Conservation (phyloP, 2,329 filamentous ascomycete species). For the Malbranchea zuffiana region DNA sequence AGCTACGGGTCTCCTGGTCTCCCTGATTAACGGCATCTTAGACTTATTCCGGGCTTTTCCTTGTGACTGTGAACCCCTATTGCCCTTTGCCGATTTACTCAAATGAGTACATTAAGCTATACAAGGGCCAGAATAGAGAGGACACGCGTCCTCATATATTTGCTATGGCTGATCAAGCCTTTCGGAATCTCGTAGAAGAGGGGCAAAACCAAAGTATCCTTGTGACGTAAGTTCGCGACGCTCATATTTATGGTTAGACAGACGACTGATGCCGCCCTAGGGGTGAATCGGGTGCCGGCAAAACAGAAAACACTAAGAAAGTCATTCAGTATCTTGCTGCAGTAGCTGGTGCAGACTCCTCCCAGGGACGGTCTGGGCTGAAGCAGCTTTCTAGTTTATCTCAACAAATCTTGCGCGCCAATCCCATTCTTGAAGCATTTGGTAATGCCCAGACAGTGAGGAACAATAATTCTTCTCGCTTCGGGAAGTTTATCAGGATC, state of each 20-base stretch:
- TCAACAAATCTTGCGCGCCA: conserved; percentile 89
- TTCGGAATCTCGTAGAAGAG: conserved; percentile 89
- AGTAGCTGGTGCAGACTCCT: conserved; percentile 73
- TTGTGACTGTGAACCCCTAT: conserved; percentile 96
- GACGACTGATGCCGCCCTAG: conserved; percentile 22
- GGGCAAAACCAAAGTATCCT: conserved; percentile 94
- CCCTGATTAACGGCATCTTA: conserved; percentile 26
- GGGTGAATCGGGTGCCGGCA: conserved; percentile 93
- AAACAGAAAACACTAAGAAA: conserved; percentile 99
- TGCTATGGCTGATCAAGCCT: conserved; percentile 93
- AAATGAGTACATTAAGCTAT: conserved; percentile 97
- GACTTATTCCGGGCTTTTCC: conserved; percentile 92
- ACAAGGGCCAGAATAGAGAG: conserved; percentile 79
- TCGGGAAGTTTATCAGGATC: conserved; percentile 97
- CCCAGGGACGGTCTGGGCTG: conserved; percentile 48
- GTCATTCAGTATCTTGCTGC: conserved; percentile 97
- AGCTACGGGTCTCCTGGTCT: neutral
- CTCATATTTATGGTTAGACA: conserved; percentile 3
- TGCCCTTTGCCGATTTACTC: conserved; percentile 89
- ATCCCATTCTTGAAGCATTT: conserved; percentile 94
- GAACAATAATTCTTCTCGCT: conserved; percentile 96
- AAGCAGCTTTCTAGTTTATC: conserved; percentile 74
- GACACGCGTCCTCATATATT: conserved; percentile 97
- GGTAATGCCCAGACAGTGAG: conserved; percentile 96
- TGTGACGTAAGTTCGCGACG: conserved; percentile 53